Evolutionary conservation across 2,329 filamentous ascomycete species (phyloP), one percentile per base, ranked within the genome.

Genomic region (Cladosporium sphaerospermum): DNA sequence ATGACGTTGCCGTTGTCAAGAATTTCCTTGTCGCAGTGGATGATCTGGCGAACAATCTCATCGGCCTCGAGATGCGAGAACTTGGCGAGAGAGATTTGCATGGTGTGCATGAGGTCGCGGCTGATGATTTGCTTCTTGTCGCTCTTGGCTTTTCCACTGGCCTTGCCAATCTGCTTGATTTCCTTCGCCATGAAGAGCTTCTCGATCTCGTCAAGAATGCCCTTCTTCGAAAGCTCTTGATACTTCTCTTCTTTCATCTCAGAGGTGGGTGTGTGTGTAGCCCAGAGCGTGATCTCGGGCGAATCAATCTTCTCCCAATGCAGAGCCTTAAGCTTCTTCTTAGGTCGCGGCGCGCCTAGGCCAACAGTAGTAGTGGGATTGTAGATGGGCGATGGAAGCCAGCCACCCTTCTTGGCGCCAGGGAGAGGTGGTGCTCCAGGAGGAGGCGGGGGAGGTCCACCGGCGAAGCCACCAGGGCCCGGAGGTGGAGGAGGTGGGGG

Each of bases 301-400:
- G 88, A 82, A 71, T 99, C 93, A 52, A 99, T 89, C 77, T 97
- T 97, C 73, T 99, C 93, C 92, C 93, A 97, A 75, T 99, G 93
- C 61, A 99, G 79, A 55, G 92, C 92, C 82, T 99, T 99, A 71
- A 99, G 89, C 78, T 97, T 99, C 83, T 96, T 97, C 81, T 96
- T 97, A 18, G 93, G 90, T 62, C 92, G 79, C 49, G 90, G 88
- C 56, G 90, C 87, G 34, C 89, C 85, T 63, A 95, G 73, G 41
- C 85, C 83, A 61, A 89, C 77, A 7, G 82, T 80, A 18, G 78
- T 66, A 4, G 78, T 68, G 16, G 75, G 72, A 56, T 81, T 79
- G 54, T 76, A 75, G 32, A 79, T 76, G 59, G 82, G 77, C 59
- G 85, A 81, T 45, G 84, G 79, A 57, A 96, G 73, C 73, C 87